Conservation (phyloP, 2,329 filamentous ascomycete genomes). For the Albophoma yamanashiensis region DNA sequence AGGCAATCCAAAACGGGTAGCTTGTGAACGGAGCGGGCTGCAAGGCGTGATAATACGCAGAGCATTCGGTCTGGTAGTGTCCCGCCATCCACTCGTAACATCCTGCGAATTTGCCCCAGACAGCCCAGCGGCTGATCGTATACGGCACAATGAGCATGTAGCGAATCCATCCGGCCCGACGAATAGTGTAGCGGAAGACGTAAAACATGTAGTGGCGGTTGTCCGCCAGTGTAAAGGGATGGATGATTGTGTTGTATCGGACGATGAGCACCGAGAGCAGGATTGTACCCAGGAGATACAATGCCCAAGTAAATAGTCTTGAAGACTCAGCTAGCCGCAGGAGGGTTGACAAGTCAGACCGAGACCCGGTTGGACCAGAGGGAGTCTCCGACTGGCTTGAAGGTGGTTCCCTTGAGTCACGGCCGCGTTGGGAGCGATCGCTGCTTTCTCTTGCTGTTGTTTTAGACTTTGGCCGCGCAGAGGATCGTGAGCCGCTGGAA, state of each 20-base stretch:
- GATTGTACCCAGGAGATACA: slow-evolving; percentile 24
- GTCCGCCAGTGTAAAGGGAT: slow-evolving; percentile 92
- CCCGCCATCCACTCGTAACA: slow-evolving; percentile 12
- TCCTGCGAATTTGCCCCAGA: slow-evolving; percentile 52
- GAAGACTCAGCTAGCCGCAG: slow-evolving; percentile 2
- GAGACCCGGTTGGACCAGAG: not conserved
- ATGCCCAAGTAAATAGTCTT: slow-evolving; percentile 21
- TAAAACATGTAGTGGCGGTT: slow-evolving; percentile 98
- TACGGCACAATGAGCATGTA: slow-evolving; percentile 64
- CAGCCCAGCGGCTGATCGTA: slow-evolving; percentile 55
- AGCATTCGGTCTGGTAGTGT: not conserved
- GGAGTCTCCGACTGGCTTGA: not conserved
- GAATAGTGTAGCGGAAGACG: slow-evolving; percentile 75
- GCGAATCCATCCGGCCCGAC: slow-evolving; percentile 50
- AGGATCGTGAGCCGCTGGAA: not conserved
- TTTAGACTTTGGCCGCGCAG: not conserved
- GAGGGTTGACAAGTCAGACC: not conserved
- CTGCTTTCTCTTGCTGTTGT: not conserved
- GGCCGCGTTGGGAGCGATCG: too few species aligned
- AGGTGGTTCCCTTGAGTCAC: too few species aligned
- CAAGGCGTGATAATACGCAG: not conserved
- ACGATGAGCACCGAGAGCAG: slow-evolving; percentile 38
- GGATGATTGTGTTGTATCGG: slow-evolving; percentile 80
- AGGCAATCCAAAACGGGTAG: slow-evolving; percentile 14
- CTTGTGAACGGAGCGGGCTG: slow-evolving; percentile 12